Evolutionary conservation across 345 rosid species (phyloP), one percentile per base, ranked within the genome.

Genomic region (Balakata baccata): DNA sequence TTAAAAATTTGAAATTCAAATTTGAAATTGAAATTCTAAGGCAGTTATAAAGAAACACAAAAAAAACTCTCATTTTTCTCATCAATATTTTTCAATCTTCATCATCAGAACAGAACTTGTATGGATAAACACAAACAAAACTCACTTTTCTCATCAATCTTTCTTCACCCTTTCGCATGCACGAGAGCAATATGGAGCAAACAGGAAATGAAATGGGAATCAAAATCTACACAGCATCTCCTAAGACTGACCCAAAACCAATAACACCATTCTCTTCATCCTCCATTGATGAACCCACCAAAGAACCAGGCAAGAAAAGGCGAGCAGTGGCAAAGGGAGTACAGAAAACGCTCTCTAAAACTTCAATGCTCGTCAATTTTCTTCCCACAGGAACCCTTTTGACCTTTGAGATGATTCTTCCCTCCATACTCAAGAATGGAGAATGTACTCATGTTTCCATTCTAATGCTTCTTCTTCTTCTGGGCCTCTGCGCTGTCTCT

Each of bases 391-490:
- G 97, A 68, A 91, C 97, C 6, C 91, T 91, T 73, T 70, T 89
- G 45, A 91, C 92, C 74, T 91, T 91, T 68, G 97, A 91, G 69
- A 89, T 91, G 97, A 81, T 91, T 61, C 88, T 91, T 9, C 92
- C 93, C 0, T 86, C 96, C 0, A 75, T 91, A 47, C 83, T 82
- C 79, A 82, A 79, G 52, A 81, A 74, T 29, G 94, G 94, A 25
- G 84, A 83, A 43, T 89, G 96, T 68, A 81, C 90, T 58, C 77
- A 81, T 20, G 86, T 90, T 56, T 78, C 80, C 80, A 81, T 88
- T 3, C 74, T 86, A 0, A 90, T 89, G 96, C 81, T 86, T n/a
- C 82, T 78, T 72, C 73, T 75, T 20, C 89, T 90, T 16, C 79
- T 84, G 0, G 82, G 74, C 64, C 86, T 90, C 3, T 89, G 93